Base-by-base conservation (phyloP, 345 rosid genomes). In the Populus simonii region DNA sequence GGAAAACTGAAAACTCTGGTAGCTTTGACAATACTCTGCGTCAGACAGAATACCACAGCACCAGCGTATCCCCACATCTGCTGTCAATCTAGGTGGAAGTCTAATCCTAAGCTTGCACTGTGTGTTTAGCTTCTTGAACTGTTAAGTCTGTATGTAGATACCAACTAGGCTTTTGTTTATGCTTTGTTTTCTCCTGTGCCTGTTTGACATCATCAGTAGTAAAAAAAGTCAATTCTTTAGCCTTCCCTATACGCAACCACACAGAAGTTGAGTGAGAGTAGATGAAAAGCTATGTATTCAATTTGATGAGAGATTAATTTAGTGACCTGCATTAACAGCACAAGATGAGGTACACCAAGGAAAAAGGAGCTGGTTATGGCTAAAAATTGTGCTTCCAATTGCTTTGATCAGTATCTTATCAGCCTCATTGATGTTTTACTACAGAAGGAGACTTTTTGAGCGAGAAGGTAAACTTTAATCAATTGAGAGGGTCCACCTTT, bases 311-410 rank as follows among this genome's bases (percentile, higher is more conserved):
- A 51, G 35, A 66, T 33, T 65, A 41, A 70, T 66, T 33, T 8
- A 39, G 2, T 29, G 29, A 65, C 31, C 57, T 22, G 36, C 7
- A 36, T 78, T 74, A 27, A 51, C 83, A 85, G 87, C 85, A 75
- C 72, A 80, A 68, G 66, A 49, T 7, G 88, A 74, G 33, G 75
- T 22, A 18, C 71, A 36, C 59, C 61, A n/a, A 7, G 57, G 63
- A 67, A 72, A 73, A 47, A 84, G 79, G 67, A 66, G 61, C 53
- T 16, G 57, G 53, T 3, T 87, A 15, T 45, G 83, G 70, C 77
- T 68, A 7, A 76, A 73, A 13, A 33, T 72, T 67, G 53, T 77
- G 36, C 41, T 80, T 79, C 84, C 87, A 10, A 66, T 77, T 13
- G 75, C 82, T 39, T n/a, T 76, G 2, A 62, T 66, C 41, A 41